Evolutionary conservation across 139 green algal species (phyloP).

Genomic region (Astrephomene gubernaculifera): DNA sequence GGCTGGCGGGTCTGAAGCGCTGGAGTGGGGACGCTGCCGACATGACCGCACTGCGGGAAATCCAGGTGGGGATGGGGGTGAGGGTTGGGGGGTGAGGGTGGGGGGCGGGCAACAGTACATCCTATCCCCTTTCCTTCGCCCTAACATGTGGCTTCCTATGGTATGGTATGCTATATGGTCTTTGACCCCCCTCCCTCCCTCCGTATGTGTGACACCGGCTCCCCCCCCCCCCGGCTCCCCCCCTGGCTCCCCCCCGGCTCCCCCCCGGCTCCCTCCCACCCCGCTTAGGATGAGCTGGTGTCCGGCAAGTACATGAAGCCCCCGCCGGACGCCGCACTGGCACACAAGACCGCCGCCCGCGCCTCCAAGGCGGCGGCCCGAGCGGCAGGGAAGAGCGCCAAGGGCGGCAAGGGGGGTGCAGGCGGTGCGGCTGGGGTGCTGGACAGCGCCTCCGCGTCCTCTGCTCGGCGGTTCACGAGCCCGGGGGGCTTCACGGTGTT

Average conservation of each 20-base stretch:
- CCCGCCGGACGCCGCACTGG: slow-evolving; percentile 71
- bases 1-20: slow-evolving; percentile 47
- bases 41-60: slow-evolving; percentile 53
- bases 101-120: too few relatives aligned
- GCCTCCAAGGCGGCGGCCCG: slow-evolving; percentile 64
- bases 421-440: background rate
- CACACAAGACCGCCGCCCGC: slow-evolving; percentile 73
- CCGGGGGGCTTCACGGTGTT: slow-evolving; percentile 70
- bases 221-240: too few relatives aligned
- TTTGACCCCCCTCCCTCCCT: too few relatives aligned
- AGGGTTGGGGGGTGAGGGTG: too few relatives aligned
- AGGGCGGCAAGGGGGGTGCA: background rate
- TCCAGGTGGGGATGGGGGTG: slow-evolving; percentile 55
- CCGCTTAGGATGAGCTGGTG: slow-evolving; percentile 84
- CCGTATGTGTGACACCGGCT: too few relatives aligned
- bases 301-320: slow-evolving; percentile 74
- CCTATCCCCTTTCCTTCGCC: too few relatives aligned
- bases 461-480: slow-evolving; percentile 70
- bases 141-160: too few relatives aligned
- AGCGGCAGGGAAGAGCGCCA: background rate
- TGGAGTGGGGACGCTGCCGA: slow-evolving; percentile 49
- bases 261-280: too few relatives aligned
- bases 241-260: too few relatives aligned
- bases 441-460: background rate
- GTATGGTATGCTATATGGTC: too few relatives aligned